Evolutionary conservation across 2,329 filamentous ascomycete genomes (phyloP), one percentile per base, ranked within the genome.

Genomic region (Pseudonectria buxi): DNA sequence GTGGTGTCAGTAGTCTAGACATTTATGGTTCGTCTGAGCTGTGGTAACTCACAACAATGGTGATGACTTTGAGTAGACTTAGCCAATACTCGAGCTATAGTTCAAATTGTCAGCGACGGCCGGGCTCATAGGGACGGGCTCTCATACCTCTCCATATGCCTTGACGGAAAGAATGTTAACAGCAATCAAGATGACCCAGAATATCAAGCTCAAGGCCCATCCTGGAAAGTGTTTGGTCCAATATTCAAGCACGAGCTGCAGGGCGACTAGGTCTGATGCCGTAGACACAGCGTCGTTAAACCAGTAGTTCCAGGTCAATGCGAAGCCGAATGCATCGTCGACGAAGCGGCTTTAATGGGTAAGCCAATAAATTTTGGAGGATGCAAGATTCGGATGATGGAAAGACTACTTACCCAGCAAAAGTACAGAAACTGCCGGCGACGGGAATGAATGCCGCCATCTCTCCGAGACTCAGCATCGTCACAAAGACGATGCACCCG

Each of bases 171-270:
- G 50, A n/a, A 62, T 43, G 31, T 63, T 63, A 33, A 53, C 51
- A 0, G 51, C 59, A 7, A 81, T 68, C 25, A 80, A 55, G 3
- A 77, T 54, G 6, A 70, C 62, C 62, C 76, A 72, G 45, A 81
- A 78, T 24, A 81, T 77, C 34, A 81, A 50, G 46, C 74, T 78
- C 29, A 81, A 61, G 0, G 71, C 78, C 68, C 76, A 81, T 2
- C 76, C 76, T 0, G 78, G 78, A 33, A 83, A 76, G 40, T 70
- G 68, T 29, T 74, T 68, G n/a, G 25, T 72, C 77, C 78, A 82
- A 51, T 77, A 81, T 31, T 76, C 57, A 34, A 81, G 56, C 2
- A 82, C 50, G 3, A 82, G 57, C 69, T 62, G 59, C 16, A 62
- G 41, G 2, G 59, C 59, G 14, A 81, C 73, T 16, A 82, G 58